These are phyloP conservation scores for Gynostemma pentaphyllum DNA, from an alignment of 306 rosid species.

Conservation along the genomic window DNA sequence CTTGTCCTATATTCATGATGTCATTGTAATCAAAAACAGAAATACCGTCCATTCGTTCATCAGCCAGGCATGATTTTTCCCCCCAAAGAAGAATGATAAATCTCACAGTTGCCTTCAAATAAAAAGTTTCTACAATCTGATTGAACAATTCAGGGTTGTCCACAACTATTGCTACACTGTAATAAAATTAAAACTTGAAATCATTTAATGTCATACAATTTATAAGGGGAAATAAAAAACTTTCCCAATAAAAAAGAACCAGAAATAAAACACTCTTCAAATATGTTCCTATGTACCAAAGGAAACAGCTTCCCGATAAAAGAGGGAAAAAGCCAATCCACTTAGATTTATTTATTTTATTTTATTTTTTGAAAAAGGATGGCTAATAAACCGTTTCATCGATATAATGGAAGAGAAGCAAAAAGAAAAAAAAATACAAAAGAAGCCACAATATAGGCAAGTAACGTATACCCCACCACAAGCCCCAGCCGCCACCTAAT, in stretches of 20 bases:
- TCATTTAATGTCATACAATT: not conserved
- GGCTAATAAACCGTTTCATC: no score
- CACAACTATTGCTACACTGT: slow-evolving; percentile 76
- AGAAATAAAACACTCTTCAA: not conserved
- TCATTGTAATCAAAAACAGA: slow-evolving; percentile 53
- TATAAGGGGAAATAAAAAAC: not conserved
- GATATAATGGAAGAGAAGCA: no score
- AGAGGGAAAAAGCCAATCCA: not conserved
- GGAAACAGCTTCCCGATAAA: not conserved
- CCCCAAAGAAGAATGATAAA: slow-evolving; percentile 92
- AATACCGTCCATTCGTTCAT: slow-evolving; percentile 26
- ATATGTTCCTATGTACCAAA: not conserved
- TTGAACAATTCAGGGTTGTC: slow-evolving; percentile 76
- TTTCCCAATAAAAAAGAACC: not conserved
- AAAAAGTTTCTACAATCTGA: slow-evolving; percentile 46
- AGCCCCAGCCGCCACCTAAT: no score
- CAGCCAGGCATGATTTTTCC: slow-evolving; percentile 48
- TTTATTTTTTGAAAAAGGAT: no score
- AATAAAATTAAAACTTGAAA: slow-evolving; percentile 7
- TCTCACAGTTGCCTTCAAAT: slow-evolving; percentile 42
- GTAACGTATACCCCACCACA: no score
- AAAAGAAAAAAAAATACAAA: no score
- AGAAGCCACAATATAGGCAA: no score
- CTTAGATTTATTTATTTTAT: no score
- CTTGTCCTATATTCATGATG: slow-evolving; percentile 49